These are phyloP conservation scores for Scutellaria minor DNA, from an alignment of 257 asterid species.

Conservation along the genomic window DNA sequence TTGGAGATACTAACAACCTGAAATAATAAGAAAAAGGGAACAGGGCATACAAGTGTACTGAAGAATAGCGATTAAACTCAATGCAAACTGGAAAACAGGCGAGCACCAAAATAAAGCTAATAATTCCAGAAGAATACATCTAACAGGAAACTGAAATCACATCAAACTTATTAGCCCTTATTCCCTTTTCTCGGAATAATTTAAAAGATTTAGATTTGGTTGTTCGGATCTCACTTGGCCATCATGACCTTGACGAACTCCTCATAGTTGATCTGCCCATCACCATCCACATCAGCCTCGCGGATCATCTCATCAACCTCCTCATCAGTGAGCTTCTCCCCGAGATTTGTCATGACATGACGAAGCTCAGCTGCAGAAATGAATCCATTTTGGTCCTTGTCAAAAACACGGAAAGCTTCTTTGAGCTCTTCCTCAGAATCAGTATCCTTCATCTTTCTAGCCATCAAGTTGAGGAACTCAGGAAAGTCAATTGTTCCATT, in stretches of 20 bases:
- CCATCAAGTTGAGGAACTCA: conserved; percentile 92
- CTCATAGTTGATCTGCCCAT: conserved; percentile 89
- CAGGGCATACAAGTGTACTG: conserved; percentile 42
- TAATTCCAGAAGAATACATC: conserved; percentile 39
- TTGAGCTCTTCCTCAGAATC: conserved; percentile 92
- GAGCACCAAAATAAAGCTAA: conserved; percentile 37
- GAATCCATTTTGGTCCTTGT: conserved; percentile 88
- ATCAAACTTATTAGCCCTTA: conserved; percentile 43
- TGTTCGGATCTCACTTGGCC: conserved; percentile 70
- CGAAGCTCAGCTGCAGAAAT: conserved; percentile 92
- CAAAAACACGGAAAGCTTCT: conserved; percentile 90
- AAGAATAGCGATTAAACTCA: conserved; percentile 38
- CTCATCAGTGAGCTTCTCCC: conserved; percentile 89
- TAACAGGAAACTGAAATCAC: conserved; percentile 42
- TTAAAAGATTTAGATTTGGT: conserved; percentile 35
- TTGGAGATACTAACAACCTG: conserved; percentile 33
- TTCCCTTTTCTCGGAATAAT: conserved; percentile 30
- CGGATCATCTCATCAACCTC: conserved; percentile 96
- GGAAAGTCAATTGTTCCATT: conserved; percentile 90
- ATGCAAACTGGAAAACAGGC: conserved; percentile 32
- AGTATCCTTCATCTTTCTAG: conserved; percentile 86
- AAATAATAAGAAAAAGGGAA: conserved; percentile 30
- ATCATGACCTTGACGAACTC: conserved; percentile 95
- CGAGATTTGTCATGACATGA: conserved; percentile 86
- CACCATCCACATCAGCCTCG: conserved; percentile 91